Conservation (phyloP, 805 yeast species). For the Candida jianshihensis region DNA sequence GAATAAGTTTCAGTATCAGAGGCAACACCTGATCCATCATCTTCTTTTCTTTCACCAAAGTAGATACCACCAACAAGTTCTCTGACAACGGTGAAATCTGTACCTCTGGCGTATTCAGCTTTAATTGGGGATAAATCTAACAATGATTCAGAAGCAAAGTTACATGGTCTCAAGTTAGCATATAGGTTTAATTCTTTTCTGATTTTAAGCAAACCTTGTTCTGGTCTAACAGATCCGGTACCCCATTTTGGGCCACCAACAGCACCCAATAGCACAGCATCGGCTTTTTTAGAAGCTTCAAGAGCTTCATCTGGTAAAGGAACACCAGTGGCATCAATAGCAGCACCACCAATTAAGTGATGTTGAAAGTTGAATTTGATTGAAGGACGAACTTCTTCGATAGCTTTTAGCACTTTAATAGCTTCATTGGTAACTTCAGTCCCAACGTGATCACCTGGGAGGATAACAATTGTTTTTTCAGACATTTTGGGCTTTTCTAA, state of each 20-base stretch:
- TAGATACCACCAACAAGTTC: conserved; percentile 98
- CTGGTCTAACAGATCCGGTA: conserved; percentile 92
- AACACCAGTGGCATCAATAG: conserved; percentile 92
- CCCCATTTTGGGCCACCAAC: conserved; percentile 99
- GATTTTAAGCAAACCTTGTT: conserved; percentile 90
- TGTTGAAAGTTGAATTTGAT: conserved; percentile 69
- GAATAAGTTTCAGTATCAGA: conserved; percentile 91
- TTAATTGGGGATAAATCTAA: conserved; percentile 85
- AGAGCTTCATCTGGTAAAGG: conserved; percentile 86
- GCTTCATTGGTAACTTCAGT: conserved; percentile 87
- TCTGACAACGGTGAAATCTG: conserved; percentile 88
- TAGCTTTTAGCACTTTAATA: conserved; percentile 80
- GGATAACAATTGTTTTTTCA: conserved; percentile 67
- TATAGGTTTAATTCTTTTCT: conserved; percentile 90
- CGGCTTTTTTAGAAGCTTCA: conserved; percentile 76
- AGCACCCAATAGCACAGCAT: conserved; percentile 95
- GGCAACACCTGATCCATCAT: conserved; percentile 79
- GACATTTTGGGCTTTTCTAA: too few relatives aligned
- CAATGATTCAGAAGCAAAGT: conserved; percentile 79
- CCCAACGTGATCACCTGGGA: conserved; percentile 98
- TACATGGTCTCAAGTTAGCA: conserved; percentile 96
- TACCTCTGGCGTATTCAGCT: conserved; percentile 78
- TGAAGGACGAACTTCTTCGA: conserved; percentile 47
- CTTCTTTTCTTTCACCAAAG: conserved; percentile 94
- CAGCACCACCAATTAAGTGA: conserved; percentile 96